These are phyloP conservation scores for Neofusicoccum ribis DNA, from an alignment of 2,329 filamentous ascomycete genomes.

Conservation along the genomic window DNA sequence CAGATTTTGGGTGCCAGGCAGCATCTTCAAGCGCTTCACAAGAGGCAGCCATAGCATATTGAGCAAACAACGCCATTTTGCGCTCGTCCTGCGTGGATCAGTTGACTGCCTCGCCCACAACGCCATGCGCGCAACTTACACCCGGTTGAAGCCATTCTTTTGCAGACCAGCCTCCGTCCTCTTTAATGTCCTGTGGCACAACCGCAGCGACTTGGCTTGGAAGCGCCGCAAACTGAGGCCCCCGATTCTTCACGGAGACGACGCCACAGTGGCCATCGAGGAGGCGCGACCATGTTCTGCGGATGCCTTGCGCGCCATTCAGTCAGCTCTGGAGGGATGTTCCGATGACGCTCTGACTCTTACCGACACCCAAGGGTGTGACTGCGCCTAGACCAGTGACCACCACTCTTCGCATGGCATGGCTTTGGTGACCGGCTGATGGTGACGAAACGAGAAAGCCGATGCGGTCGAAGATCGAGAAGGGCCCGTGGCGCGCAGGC, in stretches of 20 bases:
- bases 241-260: slow-evolving; percentile 66
- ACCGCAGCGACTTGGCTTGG: slow-evolving; percentile 84
- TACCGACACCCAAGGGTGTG: slow-evolving; percentile 74
- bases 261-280: slow-evolving; percentile 80
- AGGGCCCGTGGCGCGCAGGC: not conserved
- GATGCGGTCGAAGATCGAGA: not conserved
- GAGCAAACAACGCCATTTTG: slow-evolving; percentile 86
- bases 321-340: not conserved
- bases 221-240: slow-evolving; percentile 66
- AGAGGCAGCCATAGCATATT: slow-evolving; percentile 85
- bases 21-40: slow-evolving; percentile 85
- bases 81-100: slow-evolving; percentile 64
- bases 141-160: slow-evolving; percentile 47
- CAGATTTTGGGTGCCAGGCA: slow-evolving; percentile 65
- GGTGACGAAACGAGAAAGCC: not conserved
- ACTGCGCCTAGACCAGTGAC: slow-evolving; percentile 52
- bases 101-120: not conserved
- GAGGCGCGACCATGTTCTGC: slow-evolving; percentile 77
- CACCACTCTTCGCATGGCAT: slow-evolving; percentile 48
- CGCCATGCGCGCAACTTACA: slow-evolving; percentile 27
- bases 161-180: slow-evolving; percentile 48
- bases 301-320: slow-evolving; percentile 54
- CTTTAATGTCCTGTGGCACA: slow-evolving; percentile 61
- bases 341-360: slow-evolving; percentile 22
- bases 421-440: slow-evolving; percentile 8